Base-by-base conservation (phyloP, 2,329 filamentous ascomycete genomes). In the Pseudogymnoascus sp. region DNA sequence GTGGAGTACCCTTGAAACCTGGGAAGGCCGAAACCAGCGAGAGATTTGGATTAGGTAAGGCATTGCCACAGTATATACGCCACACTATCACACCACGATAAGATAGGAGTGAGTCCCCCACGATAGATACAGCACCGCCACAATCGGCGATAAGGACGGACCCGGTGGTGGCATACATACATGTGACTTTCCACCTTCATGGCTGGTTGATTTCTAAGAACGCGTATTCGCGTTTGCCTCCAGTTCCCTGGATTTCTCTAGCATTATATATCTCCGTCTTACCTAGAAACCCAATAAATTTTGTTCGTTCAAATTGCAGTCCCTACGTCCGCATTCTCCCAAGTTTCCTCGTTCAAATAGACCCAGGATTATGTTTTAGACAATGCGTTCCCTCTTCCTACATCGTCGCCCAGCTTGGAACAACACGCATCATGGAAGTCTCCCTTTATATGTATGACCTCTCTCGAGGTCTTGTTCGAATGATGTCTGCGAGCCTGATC, bases 391-490 rank as follows among this genome's bases (percentile, higher is more conserved):
- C 28, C 28, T 21, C 50, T 14, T 56, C 16, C 28, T 56, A 35
- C 50, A 56, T 7, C 50, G n/a, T 56, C 50, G 2, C 50, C 50
- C 50, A 12, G 28, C 7, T 56, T 56, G 16, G 28, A 56, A 56
- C 50, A 33, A 56, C 50, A 33, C 25, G 50, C 25, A 33, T 6
- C 18, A 92, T 92, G 88, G 87, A 91, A 64, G 87, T 93, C 60
- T 81, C 90, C 70, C 79, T 93, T 28, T 86, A 92, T 64, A 82
- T 92, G 38, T 93, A 93, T 71, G 90, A 93, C 76, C 80, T 93
- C 59, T 92, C 90, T 1, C 75, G 77, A 75, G 78, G 65, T 67
- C 80, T 62, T 74, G 86, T 8, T 77, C 82, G 14, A 81, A 84
- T 67, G 78, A 82, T 71, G 14, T 73, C 70, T 7, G 67, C 65